Base-by-base conservation (phyloP, 495 filamentous ascomycete genomes). In the Penicillium pancosmium region DNA sequence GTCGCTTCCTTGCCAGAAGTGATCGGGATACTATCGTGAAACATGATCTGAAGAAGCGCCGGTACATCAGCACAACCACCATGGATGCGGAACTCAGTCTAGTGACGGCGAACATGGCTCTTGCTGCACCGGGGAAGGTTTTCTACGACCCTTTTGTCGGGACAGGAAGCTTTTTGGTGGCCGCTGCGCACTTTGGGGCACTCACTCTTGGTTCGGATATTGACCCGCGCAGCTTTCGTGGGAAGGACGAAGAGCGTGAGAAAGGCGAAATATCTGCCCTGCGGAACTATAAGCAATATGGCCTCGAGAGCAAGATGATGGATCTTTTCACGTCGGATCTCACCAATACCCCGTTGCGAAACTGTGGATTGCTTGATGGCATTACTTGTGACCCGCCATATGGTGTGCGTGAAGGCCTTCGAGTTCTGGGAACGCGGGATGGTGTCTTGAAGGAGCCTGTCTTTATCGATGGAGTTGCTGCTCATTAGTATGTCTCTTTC, bases 361-460 rank as follows among this genome's bases (percentile, higher is more conserved):
- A 66, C 16, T 43, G 50, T 7, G 63, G 66, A 27, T 80, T 89
- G 52, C 84, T 98, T 38, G 92, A 99, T 74, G 92, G 88, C 2
- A 93, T 99, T 58, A 74, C 97, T n/a, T 97, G 94, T 62, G 94
- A 99, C 72, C 94, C 94, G 15, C 94, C 94, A 0, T 99, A 99
- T 68, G 94, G 94, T n/a, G 91, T 99, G 15, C 84, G 94, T 11
- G 94, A 99, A 65, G 94, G 94, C 0, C 73, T 97, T 52, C 88
- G 88, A 66, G 92, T 98, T 4, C 76, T 99, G 15, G 94, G 94
- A 2, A 84, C 80, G 25, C 84, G 86, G 61, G 86, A 92, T 67
- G 90, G 85, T 52, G 78, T 79, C 36, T 74, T 78, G 0, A 80
- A 79, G 54, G 79, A 84, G 60, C 83, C 83, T 56, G 80, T 90